phyloP scores from a whole-genome alignment of 2,329 filamentous ascomycete species.

The Neonectria punicea region DNA sequence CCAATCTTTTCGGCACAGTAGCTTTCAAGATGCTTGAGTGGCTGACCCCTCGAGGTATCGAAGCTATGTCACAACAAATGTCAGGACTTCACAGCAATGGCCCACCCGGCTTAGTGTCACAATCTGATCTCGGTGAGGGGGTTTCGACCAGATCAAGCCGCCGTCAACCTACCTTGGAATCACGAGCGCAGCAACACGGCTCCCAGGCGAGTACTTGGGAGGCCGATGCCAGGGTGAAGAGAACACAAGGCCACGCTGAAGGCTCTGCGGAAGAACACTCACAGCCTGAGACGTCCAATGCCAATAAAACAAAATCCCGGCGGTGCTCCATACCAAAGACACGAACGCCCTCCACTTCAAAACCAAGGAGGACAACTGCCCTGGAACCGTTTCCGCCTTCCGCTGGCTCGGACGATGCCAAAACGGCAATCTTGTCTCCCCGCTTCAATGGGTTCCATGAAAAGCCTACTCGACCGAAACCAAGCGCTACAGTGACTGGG shows the following conservation, averaged over 20 bases:
- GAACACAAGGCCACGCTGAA: slow-evolving; percentile 4
- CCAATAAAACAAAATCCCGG: slow-evolving; percentile 21
- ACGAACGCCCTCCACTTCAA: slow-evolving; percentile 36
- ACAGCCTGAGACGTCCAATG: slow-evolving; percentile 8
- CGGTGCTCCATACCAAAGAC: slow-evolving; percentile 25
- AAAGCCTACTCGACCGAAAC: slow-evolving; percentile 48
- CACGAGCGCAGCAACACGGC: slow-evolving; percentile 6
- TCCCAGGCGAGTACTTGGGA: slow-evolving; percentile 6
- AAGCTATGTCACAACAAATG: slow-evolving; percentile 57
- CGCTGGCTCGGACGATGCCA: slow-evolving; percentile 43
- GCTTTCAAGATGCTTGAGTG: slow-evolving; percentile 78
- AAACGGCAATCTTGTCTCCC: slow-evolving; percentile 45
- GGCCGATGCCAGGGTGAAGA: slow-evolving; percentile 10
- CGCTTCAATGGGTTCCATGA: slow-evolving; percentile 47
- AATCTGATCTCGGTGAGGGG: background rate
- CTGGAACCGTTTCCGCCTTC: slow-evolving; percentile 45
- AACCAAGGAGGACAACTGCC: slow-evolving; percentile 44
- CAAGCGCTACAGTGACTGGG: slow-evolving; percentile 38
- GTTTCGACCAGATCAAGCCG: background rate
- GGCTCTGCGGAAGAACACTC: slow-evolving; percentile 1
- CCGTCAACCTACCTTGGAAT: background rate
- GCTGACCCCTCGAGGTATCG: slow-evolving; percentile 69
- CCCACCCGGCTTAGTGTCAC: background rate
- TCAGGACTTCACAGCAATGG: slow-evolving; percentile 23
- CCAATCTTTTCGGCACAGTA: slow-evolving; percentile 72